These are phyloP conservation scores for Hypoxylon intermedium DNA, from an alignment of 495 filamentous ascomycete species.

Conservation along the genomic window DNA sequence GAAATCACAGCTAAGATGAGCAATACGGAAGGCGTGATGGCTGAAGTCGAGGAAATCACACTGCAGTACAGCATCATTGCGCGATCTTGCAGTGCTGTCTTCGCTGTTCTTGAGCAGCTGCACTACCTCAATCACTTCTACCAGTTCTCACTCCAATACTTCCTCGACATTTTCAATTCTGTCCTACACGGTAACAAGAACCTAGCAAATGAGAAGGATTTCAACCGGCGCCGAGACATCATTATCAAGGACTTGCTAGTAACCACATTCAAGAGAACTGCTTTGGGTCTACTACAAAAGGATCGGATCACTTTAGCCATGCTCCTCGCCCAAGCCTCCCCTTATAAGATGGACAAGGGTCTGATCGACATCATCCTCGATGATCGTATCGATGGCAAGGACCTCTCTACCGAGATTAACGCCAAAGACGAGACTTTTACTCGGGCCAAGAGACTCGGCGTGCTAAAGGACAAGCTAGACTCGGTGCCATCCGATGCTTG, in stretches of 20 bases:
- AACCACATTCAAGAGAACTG: conserved; percentile 90
- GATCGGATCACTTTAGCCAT: conserved; percentile 95
- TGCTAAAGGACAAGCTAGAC: conserved; percentile 77
- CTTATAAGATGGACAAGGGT: conserved; percentile 89
- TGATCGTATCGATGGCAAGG: conserved; percentile 73
- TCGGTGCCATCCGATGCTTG: conserved; percentile 67
- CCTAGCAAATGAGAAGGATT: conserved; percentile 73
- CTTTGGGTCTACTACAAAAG: conserved; percentile 89
- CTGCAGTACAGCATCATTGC: conserved; percentile 91
- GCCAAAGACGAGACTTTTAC: conserved; percentile 72
- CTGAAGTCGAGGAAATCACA: conserved; percentile 93
- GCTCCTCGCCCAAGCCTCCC: conserved; percentile 90
- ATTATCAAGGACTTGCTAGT: conserved; percentile 90
- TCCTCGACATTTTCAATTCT: conserved; percentile 94
- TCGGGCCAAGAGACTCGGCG: conserved; percentile 68
- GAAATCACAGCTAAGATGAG: conserved; percentile 96
- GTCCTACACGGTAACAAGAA: conserved; percentile 84
- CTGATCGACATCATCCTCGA: conserved; percentile 89
- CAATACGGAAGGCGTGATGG: conserved; percentile 97
- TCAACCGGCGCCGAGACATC: conserved; percentile 78
- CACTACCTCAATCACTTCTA: conserved; percentile 99
- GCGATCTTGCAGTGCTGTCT: conserved; percentile 92
- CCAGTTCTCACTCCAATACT: conserved; percentile 98
- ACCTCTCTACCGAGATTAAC: conserved; percentile 73
- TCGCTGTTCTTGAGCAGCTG: conserved; percentile 94